Evolutionary conservation across 1,284 basidiomycete genomes (phyloP), one percentile per base, ranked within the genome.

Genomic region (Trichosporon faecale): DNA sequence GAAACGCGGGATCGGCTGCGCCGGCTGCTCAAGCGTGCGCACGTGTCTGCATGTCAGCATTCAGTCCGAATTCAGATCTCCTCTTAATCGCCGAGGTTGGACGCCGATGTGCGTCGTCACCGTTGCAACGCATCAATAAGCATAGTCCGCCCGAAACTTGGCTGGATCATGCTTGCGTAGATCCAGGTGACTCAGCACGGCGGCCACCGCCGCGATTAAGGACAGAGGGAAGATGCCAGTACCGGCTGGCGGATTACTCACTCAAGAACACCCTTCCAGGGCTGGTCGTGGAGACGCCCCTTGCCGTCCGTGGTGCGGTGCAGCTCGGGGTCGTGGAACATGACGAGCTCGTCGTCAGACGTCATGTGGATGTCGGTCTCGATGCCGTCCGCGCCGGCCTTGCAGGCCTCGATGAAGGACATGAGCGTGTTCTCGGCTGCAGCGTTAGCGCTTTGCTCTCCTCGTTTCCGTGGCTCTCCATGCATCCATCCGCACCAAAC

Each of bases 281-380:
- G 79, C 71, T 84, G 84, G 63, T 85, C 80, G 57, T 85, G 80
- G 73, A 88, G 86, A 25, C 84, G 78, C 29, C 87, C 88, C 14
- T 81, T 82, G 25, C 87, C 86, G 75, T 87, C 80, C 37, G 88
- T 89, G 21, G 87, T 88, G 23, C 88, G 81, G 66, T 85, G 85
- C 11, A 88, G 76, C 44, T 80, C 88, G 12, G 93, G 92, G 83
- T 98, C 95, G 82, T 98, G 95, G 84, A 96, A 97, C 93, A 98
- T 95, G 72, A 98, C 84, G 64, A 98, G 91, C 65, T 94, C 89
- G 77, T 90, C 87, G 85, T 98, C 96, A 75, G 88, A 84, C 66
- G 95, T 95, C 80, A 98, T 91, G 84, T 98, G 96, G 75, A 98
- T 94, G 88, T 98, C 95, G 80, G 92, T 94, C 87, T 98, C 95